A percentile compares a stretch with the other conserved stretches of the same genome.
These are phyloP conservation scores for Eucalyptus coolabah DNA, from an alignment of 345 rosid species.

Conservation along the genomic window DNA sequence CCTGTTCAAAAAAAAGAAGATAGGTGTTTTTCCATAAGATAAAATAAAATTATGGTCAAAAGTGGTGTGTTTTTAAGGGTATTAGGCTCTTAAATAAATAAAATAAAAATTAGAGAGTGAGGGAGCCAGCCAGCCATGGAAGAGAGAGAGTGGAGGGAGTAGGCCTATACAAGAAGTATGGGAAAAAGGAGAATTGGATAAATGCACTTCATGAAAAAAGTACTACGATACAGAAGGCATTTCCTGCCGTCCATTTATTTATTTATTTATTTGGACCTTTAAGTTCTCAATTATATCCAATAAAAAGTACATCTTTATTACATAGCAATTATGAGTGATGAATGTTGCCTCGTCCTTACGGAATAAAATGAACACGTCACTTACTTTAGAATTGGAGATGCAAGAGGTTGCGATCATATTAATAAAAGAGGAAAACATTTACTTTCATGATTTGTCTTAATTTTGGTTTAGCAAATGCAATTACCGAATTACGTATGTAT, in stretches of 20 bases:
- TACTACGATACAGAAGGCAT: neutral
- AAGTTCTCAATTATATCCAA: neutral
- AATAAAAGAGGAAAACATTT: neutral
- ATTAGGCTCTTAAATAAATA: neutral
- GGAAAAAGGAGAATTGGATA: neutral
- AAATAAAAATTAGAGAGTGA: neutral
- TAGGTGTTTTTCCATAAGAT: neutral
- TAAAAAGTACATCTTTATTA: neutral
- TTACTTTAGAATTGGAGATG: neutral
- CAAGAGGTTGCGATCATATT: neutral
- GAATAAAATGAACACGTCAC: neutral
- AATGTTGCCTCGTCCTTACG: neutral
- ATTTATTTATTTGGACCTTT: neutral
- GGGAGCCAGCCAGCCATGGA: neutral
- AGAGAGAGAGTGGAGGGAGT: neutral
- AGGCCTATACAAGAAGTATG: neutral
- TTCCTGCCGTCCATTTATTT: neutral
- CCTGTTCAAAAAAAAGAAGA: no score
- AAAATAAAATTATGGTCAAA: neutral
- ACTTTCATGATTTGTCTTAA: neutral
- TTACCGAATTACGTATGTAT: accelerated
- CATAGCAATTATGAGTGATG: neutral
- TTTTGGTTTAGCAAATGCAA: neutral
- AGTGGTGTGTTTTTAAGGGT: neutral
- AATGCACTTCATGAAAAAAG: neutral